A percentile compares a stretch with the other conserved stretches of the same genome.
Evolutionary conservation across 2,329 filamentous ascomycete genomes (phyloP).

Genomic region (Phialophora verrucosa): DNA sequence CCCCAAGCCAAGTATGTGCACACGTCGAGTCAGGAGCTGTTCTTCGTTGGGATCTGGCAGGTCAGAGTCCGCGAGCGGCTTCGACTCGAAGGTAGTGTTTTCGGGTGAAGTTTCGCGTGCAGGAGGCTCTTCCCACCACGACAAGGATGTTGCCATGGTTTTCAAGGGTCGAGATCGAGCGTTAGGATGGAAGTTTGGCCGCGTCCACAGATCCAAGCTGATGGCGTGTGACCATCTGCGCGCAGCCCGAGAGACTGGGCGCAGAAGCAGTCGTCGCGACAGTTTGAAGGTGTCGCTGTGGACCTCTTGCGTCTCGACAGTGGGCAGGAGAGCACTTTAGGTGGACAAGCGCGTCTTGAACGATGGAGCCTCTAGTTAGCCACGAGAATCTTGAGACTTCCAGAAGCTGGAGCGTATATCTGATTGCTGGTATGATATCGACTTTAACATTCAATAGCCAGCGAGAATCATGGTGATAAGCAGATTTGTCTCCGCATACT

Average conservation of each 20-base stretch:
- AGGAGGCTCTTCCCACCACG: conserved; percentile 32
- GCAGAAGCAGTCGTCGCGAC: conserved; percentile 45
- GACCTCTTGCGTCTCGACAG: neutral
- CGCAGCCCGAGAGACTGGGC: conserved; percentile 44
- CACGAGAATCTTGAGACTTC: neutral
- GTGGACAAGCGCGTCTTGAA: neutral
- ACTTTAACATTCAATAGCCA: neutral
- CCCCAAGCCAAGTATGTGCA: conserved; percentile 80
- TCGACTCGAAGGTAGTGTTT: conserved; percentile 22
- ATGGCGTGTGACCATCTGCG: conserved; percentile 25
- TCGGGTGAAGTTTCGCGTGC: neutral
- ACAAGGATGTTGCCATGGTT: conserved; percentile 35
- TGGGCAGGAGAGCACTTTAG: neutral
- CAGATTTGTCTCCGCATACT: neutral
- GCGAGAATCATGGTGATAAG: neutral
- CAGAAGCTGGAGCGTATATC: neutral
- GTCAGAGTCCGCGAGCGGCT: conserved; percentile 20
- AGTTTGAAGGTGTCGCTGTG: conserved; percentile 41
- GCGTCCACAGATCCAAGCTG: neutral
- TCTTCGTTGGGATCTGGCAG: conserved; percentile 30
- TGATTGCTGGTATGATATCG: neutral
- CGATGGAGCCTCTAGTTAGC: neutral
- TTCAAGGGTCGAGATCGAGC: conserved; percentile 11
- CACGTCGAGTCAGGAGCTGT: conserved; percentile 51
- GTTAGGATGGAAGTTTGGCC: neutral